A percentile compares a stretch with the other conserved stretches of the same genome.
Evolutionary conservation across 176 grass and related monocot genomes (phyloP).

Genomic region (sorghum (Sorghum bicolor)): DNA sequence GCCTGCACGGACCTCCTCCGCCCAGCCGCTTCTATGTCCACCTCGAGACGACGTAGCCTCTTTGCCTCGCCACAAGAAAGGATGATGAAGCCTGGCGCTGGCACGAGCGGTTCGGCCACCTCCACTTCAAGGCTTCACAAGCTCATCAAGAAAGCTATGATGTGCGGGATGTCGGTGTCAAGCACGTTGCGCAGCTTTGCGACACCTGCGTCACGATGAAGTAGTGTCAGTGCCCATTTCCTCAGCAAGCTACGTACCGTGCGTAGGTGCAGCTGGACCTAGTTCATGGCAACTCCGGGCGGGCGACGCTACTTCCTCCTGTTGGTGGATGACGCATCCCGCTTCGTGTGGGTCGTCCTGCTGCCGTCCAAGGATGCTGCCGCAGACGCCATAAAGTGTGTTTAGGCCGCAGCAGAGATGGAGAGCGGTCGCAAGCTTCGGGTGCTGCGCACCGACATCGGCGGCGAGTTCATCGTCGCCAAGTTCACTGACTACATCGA

Average conservation of each 20-base stretch:
- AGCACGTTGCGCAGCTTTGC: neutral
- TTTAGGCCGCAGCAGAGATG: too few relatives aligned
- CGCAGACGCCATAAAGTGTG: too few relatives aligned
- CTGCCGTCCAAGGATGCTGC: too few relatives aligned
- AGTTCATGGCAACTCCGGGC: neutral
- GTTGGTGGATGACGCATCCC: neutral
- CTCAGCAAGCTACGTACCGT: neutral
- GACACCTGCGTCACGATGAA: neutral
- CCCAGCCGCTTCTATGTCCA: neutral
- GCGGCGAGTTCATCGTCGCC: too few relatives aligned
- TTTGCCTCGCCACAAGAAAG: neutral
- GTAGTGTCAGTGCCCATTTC: neutral
- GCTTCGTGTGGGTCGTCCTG: neutral
- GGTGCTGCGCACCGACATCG: too few relatives aligned
- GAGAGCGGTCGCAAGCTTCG: too few relatives aligned
- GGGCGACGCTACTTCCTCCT: neutral
- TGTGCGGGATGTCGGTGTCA: neutral
- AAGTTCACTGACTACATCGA: too few relatives aligned
- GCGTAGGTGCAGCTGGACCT: neutral
- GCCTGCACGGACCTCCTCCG: neutral
- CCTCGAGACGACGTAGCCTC: accelerated
- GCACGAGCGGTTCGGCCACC: neutral
- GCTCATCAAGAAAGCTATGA: neutral
- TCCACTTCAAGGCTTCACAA: neutral
- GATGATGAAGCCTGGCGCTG: neutral